phyloP scores from a whole-genome alignment of 164 flowering plant species.

The Aristolochia fimbriata region DNA sequence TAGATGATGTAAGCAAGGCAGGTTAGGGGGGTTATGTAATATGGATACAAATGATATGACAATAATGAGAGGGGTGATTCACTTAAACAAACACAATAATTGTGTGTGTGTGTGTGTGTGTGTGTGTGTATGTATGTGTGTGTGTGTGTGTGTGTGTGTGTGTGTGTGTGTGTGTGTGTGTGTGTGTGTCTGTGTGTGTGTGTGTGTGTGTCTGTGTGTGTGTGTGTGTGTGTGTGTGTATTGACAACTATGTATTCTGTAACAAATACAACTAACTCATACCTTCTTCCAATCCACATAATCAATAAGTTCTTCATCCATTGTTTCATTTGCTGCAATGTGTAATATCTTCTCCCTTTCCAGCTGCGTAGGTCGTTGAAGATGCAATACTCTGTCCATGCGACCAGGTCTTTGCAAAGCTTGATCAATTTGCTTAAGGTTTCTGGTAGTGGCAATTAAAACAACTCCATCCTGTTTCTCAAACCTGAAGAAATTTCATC shows the following conservation, averaged over 20 bases:
- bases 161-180: too few species aligned
- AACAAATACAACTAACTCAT: background rate
- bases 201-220: too few species aligned
- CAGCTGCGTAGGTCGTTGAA: slow-evolving; percentile 64
- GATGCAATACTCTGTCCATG: slow-evolving; percentile 93
- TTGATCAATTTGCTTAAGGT: slow-evolving; percentile 70
- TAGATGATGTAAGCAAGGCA: too few species aligned
- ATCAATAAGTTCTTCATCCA: slow-evolving; percentile 74
- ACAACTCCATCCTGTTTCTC: slow-evolving; percentile 99
- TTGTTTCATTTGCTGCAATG: slow-evolving; percentile 70
- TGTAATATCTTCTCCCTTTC: slow-evolving; percentile 80
- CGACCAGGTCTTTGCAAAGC: slow-evolving; percentile 93
- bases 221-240: too few species aligned
- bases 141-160: too few species aligned
- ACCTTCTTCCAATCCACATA: slow-evolving; percentile 93
- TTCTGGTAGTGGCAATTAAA: slow-evolving; percentile 88
- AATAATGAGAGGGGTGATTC: too few species aligned
- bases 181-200: too few species aligned
- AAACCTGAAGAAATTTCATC: slow-evolving; percentile 45
- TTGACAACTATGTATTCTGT: background rate
- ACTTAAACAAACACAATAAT: too few species aligned
- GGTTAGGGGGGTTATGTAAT: too few species aligned
- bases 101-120: too few species aligned
- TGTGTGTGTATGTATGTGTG: too few species aligned
- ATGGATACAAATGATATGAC: too few species aligned